Conservation (phyloP, 2,329 filamentous ascomycete genomes). For the Chrysoporthe puriensis region DNA sequence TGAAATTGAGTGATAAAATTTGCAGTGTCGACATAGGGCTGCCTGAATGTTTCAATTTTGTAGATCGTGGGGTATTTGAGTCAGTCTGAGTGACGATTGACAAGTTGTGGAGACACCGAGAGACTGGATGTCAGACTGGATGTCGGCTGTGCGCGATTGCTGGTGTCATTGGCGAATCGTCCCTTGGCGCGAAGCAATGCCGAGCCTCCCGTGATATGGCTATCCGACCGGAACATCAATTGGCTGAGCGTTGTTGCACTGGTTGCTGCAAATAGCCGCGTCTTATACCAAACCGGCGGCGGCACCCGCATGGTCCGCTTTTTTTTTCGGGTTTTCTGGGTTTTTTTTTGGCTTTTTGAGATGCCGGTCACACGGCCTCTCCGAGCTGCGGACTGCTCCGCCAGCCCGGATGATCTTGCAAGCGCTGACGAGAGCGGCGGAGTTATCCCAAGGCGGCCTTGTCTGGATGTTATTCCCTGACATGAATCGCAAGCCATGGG, state of each 20-base stretch:
- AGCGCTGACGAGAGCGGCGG: not conserved
- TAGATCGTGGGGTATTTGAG: slow-evolving; percentile 9
- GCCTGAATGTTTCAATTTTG: not conserved
- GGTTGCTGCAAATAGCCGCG: not conserved
- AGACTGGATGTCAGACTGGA: not conserved
- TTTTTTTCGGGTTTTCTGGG: not conserved
- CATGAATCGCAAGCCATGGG: not conserved
- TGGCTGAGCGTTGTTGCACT: not conserved
- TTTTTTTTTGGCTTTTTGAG: not conserved
- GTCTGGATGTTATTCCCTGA: not conserved
- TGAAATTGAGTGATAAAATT: too few species aligned
- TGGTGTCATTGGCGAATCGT: not conserved
- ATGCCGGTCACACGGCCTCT: not conserved
- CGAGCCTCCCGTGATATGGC: not conserved
- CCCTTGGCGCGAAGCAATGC: not conserved
- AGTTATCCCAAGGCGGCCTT: not conserved
- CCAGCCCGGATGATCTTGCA: not conserved
- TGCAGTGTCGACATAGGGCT: not conserved
- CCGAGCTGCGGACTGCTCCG: not conserved
- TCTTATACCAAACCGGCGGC: not conserved
- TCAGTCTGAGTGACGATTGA: slow-evolving; percentile 1
- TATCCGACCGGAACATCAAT: not conserved
- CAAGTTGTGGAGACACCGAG: slow-evolving; percentile 4
- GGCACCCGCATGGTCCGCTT: slow-evolving; percentile 3
- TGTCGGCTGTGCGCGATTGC: not conserved